Evolutionary conservation across 2,329 filamentous ascomycete species (phyloP), one percentile per base, ranked within the genome.

Genomic region (Proliferodiscus dingleyae): DNA sequence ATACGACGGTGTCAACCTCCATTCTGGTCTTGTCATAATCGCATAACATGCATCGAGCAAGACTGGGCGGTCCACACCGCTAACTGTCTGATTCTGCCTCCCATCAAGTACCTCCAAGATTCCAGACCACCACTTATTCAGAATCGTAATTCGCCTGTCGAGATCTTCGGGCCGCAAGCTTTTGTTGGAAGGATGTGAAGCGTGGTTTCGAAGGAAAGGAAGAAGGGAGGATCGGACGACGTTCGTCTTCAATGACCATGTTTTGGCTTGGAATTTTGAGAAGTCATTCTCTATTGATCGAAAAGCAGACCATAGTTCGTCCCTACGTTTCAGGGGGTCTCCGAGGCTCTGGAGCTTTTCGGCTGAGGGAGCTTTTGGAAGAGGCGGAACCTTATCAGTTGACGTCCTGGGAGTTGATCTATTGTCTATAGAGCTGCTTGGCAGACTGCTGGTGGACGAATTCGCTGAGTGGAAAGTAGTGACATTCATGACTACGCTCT

Each of bases 81-180:
- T 83, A 18, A 87, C 79, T 7, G 79, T 80, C 59, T 85, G 81
- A 51, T 83, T 83, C 61, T 83, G 79, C 50, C 75, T 75, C 33
- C 83, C 82, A 58, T 83, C 78, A 19, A 87, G 72, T 63, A 86
- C 77, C 51, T 86, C 83, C 32, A 87, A 64, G 37, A 88, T 66
- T 2, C 78, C 81, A 30, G 74, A 81, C 84, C 84, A 88, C 84
- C 84, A 88, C 59, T 84, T 85, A 61, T 87, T 85, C 45, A 87
- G 68, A 41, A 86, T 83, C 44, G 77, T 81, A 3, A 80, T 71
- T 38, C 84, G 73, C 24, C 82, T 72, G 57, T 87, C 83, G 29
- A 88, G 67, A 60, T 87, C 83, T 66, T 87, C 83, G 0, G 82
- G 74, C 23, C 81, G 69, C 19, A 87, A 66, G 26, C 64, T 70